Evolutionary conservation across 129 eudicot species (phyloP), one percentile per base, ranked within the genome.

Genomic region (Dittrichia graveolens): DNA sequence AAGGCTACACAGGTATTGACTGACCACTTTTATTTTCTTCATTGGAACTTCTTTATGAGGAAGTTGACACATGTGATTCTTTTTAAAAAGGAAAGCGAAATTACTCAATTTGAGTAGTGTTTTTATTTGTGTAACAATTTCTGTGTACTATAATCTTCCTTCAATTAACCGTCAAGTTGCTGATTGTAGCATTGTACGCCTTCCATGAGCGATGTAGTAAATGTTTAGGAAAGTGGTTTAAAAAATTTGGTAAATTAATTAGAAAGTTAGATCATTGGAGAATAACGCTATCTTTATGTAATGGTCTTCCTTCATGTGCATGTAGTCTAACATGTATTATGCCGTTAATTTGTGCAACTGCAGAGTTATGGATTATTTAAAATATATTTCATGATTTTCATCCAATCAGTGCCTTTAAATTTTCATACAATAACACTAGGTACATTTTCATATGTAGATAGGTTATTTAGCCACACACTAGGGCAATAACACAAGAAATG

Each of bases 1-100:
- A 80, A 90, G 86, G 79, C 64, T 90, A 75, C 97, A 95, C 80
- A 78, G 97, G 99, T 95, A 82, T 24, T 37, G 24, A 5, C 3
- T 61, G 7, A 16, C 46, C 24, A 38, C 47, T 73, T 42, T 24
- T 50, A 34, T 15, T 18, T 39, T 38, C 47, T 18, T 39, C 12
- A 14, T 16, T 24, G 12, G 52, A 19, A 34, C 34, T 53, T 69
- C 65, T 46, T 3, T 48, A 47, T 73, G 48, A 54, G 35, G 43
- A 47, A 58, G 35, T 8, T 4, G 11, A 10, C 9, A 14, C 45
- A 44, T 65, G 41, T 46, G 8, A 24, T 24, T 24, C 31, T 24
- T 39, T 67, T 40, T 53, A 8, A 69, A 68, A 35, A 6, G 16
- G 11, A 50, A 10, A 5, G 18, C 10, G 13, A 69, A 40, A 15